Percentiles rank a stretch among this genome's conserved stretches.
Evolutionary conservation across 1,284 basidiomycete genomes (phyloP).

Genomic region (Kalmanozyma brasiliensis): DNA sequence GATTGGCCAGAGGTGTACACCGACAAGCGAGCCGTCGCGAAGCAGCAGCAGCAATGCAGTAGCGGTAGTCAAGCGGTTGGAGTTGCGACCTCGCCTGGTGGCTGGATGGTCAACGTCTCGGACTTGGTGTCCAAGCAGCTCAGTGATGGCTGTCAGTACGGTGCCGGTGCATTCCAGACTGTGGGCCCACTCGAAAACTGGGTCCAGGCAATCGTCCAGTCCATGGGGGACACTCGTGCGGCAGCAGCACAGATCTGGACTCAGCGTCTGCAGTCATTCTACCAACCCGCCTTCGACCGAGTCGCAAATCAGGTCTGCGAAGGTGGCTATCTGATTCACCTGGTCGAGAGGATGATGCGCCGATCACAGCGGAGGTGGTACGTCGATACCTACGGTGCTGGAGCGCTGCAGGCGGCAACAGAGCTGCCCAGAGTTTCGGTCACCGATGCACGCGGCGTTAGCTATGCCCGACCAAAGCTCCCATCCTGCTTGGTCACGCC

Average conservation of each 20-base stretch:
- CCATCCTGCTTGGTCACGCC: conserved; percentile 70
- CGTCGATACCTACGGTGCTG: conserved; percentile 64
- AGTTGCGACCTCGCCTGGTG: conserved; percentile 10
- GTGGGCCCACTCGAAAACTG: conserved; percentile 70
- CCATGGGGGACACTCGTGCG: conserved; percentile 38
- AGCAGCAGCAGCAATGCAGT: conserved; percentile 1
- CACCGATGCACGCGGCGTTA: conserved; percentile 15
- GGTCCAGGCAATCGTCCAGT: conserved; percentile 69
- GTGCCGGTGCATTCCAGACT: conserved; percentile 69
- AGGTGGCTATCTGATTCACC: conserved; percentile 72
- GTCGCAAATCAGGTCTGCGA: conserved; percentile 69
- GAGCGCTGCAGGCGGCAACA: conserved; percentile 3
- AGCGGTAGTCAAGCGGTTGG: neutral
- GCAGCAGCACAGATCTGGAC: conserved; percentile 69
- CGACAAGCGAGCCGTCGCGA: conserved; percentile 10
- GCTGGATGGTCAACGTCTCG: conserved; percentile 72
- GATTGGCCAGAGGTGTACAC: conserved; percentile 72
- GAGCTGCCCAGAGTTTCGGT: conserved; percentile 26
- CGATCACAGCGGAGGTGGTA: conserved; percentile 73
- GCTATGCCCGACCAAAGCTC: conserved; percentile 67
- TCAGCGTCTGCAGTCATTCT: conserved; percentile 69
- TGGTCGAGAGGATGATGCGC: conserved; percentile 73
- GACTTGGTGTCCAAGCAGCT: conserved; percentile 72
- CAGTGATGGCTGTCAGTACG: conserved; percentile 69
- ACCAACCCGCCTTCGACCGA: conserved; percentile 63